Evolutionary conservation across 2,329 filamentous ascomycete species (phyloP), one percentile per base, ranked within the genome.

Genomic region (Macrophomina tecta): DNA sequence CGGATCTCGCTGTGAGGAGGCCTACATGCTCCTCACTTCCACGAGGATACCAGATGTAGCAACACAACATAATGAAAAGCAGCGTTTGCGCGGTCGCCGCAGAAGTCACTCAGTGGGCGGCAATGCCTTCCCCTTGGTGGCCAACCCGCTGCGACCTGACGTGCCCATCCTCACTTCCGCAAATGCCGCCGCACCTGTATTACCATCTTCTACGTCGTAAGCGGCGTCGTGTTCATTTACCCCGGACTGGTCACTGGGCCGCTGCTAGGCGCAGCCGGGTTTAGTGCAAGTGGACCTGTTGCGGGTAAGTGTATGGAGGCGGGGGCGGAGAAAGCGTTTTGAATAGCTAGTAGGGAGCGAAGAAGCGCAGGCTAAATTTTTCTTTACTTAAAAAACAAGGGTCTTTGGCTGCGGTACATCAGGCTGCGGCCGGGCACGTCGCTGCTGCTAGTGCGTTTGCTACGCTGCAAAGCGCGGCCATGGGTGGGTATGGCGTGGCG

Each of bases 381-480:
- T 2, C 23, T 23, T 40, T 14, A 0, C 38, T 40, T 40, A 40
- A 8, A 40, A 8, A 14, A 2, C 30, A 5, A 77, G 73, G 71
- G 3, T 72, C 73, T 2, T 12, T 72, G n/a, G 73, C 73, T 7
- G 68, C 72, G 12, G 51, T 45, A 36, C 70, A 32, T 70, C 74
- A 75, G 69, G 70, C 60, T 70, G 64, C 48, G 68, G 73, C 72
- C 14, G 67, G 71, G n/a, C 55, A 53, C n/a, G 71, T 74, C 6
- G 69, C 72, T 7, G 71, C 74, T 30, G 69, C 70, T 5, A 70
- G 71, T 7, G 7, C 72, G 6, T 74, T 71, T 42, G 73, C 75
- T 1, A 72, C 69, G 11, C 51, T 72, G 4, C 75, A 77, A 67
- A 77, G 74, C 62, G 76, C 74, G 14, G 74, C 72, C 11, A 77